Conservation (phyloP, 1,284 basidiomycete genomes). For the Apiotrichum siamense region DNA sequence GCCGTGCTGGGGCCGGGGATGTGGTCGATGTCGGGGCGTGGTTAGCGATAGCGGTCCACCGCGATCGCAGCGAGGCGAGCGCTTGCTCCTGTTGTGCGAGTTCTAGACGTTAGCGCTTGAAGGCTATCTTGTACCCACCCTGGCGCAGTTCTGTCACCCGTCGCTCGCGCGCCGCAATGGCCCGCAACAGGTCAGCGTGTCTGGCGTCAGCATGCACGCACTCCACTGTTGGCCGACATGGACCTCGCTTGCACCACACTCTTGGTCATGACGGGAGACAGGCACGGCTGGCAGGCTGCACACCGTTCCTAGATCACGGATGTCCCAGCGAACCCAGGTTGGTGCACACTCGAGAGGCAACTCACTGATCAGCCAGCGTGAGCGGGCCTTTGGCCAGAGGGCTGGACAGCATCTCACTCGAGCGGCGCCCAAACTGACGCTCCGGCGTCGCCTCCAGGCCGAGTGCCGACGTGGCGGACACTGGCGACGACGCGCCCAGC, state of each 20-base stretch:
- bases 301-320: too few species aligned
- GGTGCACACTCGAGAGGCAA: too few species aligned
- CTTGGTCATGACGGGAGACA: too few species aligned
- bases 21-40: constrained; percentile 7
- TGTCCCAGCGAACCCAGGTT: too few species aligned
- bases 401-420: neutral
- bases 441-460: neutral
- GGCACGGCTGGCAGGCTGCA: too few species aligned
- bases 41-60: constrained; percentile 31
- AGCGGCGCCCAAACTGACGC: neutral
- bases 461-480: neutral
- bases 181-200: constrained; percentile 36
- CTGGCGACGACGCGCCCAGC: neutral
- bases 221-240: too few species aligned
- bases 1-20: neutral
- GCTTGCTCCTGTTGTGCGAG: constrained; percentile 32
- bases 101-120: constrained; percentile 20
- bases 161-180: constrained; percentile 39
- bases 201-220: constrained; percentile 21
- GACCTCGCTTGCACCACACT: neutral
- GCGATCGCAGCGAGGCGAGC: constrained; percentile 29
- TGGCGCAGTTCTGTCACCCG: constrained; percentile 37
- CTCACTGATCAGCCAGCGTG: constrained; percentile 27
- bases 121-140: constrained; percentile 19
- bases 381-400: neutral